A percentile compares a stretch with the other conserved stretches of the same genome.
phyloP scores from a whole-genome alignment of 768 basidiomycete species.

The Serendipita sp. region DNA sequence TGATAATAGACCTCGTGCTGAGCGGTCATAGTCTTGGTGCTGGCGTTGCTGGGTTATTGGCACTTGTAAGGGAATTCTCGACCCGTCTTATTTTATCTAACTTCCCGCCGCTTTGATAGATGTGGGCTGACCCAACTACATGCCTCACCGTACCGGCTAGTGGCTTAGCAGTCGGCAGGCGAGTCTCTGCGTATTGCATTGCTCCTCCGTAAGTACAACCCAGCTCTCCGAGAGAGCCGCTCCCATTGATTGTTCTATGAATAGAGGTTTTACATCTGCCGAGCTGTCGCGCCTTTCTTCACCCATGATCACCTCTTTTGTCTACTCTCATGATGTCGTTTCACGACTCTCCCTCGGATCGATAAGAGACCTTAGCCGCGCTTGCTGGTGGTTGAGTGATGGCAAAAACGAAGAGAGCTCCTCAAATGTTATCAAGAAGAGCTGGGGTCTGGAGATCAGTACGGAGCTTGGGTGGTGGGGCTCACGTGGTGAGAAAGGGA shows the following conservation, averaged over 20 bases:
- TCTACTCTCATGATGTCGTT: constrained; percentile 71
- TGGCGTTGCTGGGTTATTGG: constrained; percentile 60
- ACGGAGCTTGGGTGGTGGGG: constrained; percentile 9
- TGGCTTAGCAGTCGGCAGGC: constrained; percentile 12
- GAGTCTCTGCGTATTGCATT: constrained; percentile 59
- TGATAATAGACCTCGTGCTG: constrained; percentile 42
- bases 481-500: constrained; percentile 4
- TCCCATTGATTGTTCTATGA: not conserved
- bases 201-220: constrained; percentile 49
- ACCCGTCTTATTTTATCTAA: constrained; percentile 5
- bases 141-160: constrained; percentile 32
- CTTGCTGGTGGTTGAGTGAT: constrained; percentile 66
- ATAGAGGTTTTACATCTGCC: constrained; percentile 46
- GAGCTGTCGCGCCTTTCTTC: constrained; percentile 42
- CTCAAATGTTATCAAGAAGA: constrained; percentile 10
- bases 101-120: constrained; percentile 26
- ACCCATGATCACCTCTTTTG: constrained; percentile 56
- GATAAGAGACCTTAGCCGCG: constrained; percentile 57
- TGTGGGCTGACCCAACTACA: constrained; percentile 73
- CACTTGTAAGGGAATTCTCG: constrained; percentile 36
- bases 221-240: no score
- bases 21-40: constrained; percentile 78
- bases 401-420: constrained; percentile 30
- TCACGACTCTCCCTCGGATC: constrained; percentile 63
- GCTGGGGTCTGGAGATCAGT: constrained; percentile 11